Evolutionary conservation across 306 rosid species (phyloP), one percentile per base, ranked within the genome.

Genomic region (Cajanus cajan): DNA sequence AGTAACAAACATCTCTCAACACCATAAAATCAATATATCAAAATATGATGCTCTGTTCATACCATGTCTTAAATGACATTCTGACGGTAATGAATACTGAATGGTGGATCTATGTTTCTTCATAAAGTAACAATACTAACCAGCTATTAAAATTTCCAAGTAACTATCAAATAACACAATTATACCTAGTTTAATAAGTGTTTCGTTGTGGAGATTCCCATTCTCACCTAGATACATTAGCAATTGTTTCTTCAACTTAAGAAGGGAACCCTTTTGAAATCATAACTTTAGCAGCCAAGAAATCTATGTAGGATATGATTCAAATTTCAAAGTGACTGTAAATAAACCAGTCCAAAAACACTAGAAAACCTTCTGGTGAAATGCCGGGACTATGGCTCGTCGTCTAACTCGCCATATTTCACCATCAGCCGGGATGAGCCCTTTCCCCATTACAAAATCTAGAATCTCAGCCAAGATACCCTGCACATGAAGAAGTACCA

Each of bases 381-480:
- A 86, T 66, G 97, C 93, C 33, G 99, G 99, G 75, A 95, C 99
- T 74, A 95, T 89, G 77, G 94, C 86, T 64, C 98, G 94, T 24
- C 98, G 90, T 51, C 99, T 84, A 28, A 84, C 86, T 71, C 92
- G 92, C 99, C 99, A 95, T 79, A 95, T 88, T 79, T 95, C 98
- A 54, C 99, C 99, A 58, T 95, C 99, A 70, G 99, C 99, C 31
- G 99, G 99, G 85, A 95, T 95, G 61, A 95, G 98, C 62, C 99
- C 99, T 74, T 85, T 95, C 59, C 99, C 99, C 99, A 95, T 95
- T 61, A 95, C 99, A 79, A 95, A 95, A 6, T 95, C 94, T 7
- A 95, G 86, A 75, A 95, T 95, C 89, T 95, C 99, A 68, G 99
- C 99, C 90, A 95, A 86, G 82, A 95, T 92, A 44, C 99, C 99